These are phyloP conservation scores for Kluyveromyces marxianus DNA, from an alignment of 1,139 yeast genomes.

Conservation along the genomic window DNA sequence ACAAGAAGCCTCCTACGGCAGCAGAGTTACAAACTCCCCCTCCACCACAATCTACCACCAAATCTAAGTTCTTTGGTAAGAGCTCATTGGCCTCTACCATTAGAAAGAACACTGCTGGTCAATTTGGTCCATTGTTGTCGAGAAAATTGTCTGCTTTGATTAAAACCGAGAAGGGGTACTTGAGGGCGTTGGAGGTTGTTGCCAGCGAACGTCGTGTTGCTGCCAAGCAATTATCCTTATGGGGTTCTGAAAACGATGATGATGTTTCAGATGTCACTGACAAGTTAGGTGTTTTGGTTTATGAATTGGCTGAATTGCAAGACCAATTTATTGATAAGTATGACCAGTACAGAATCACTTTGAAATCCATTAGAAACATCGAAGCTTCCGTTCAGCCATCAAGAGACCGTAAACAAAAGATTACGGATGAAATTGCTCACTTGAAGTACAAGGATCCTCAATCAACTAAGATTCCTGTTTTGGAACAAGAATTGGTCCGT, in stretches of 20 bases:
- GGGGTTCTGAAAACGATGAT: slow-evolving; percentile 85
- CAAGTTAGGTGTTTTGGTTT: slow-evolving; percentile 74
- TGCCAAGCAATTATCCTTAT: slow-evolving; percentile 71
- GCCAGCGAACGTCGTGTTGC: slow-evolving; percentile 75
- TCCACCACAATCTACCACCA: slow-evolving; percentile 67
- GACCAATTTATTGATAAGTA: slow-evolving; percentile 82
- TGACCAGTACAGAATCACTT: slow-evolving; percentile 77
- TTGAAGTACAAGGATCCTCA: slow-evolving; percentile 79
- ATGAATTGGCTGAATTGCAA: slow-evolving; percentile 80
- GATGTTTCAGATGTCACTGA: slow-evolving; percentile 82
- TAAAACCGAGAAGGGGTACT: slow-evolving; percentile 74
- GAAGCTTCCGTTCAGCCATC: slow-evolving; percentile 86
- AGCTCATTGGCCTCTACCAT: slow-evolving; percentile 59
- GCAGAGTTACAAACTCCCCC: slow-evolving; percentile 75
- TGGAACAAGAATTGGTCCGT: slow-evolving; percentile 83
- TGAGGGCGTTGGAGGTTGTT: slow-evolving; percentile 72
- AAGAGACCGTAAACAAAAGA: slow-evolving; percentile 77
- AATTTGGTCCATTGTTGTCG: slow-evolving; percentile 71
- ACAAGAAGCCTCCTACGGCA: slow-evolving; percentile 74
- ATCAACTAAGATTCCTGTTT: slow-evolving; percentile 70
- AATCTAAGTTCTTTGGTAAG: slow-evolving; percentile 67
- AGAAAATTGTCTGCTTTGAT: slow-evolving; percentile 70
- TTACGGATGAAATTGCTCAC: slow-evolving; percentile 77
- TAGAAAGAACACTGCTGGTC: slow-evolving; percentile 66
- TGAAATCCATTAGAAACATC: slow-evolving; percentile 74